Evolutionary conservation across 2,329 filamentous ascomycete species (phyloP).

Genomic region (Akanthomyces lecanii): DNA sequence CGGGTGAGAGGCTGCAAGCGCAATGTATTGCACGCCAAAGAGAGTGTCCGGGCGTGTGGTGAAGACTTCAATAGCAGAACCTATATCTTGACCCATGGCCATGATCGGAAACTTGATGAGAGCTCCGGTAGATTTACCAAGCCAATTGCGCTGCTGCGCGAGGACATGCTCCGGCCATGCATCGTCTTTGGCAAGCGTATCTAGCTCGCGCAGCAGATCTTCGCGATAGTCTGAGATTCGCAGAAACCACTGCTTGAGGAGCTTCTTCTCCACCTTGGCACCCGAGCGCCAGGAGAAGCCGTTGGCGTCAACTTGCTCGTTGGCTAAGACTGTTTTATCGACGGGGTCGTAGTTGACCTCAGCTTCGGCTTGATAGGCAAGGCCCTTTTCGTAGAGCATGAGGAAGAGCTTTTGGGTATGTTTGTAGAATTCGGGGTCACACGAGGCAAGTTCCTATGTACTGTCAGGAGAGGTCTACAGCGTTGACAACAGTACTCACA

Average conservation of each 20-base stretch:
- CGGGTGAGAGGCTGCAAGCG: slow-evolving; percentile 69
- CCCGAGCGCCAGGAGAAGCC: slow-evolving; percentile 85
- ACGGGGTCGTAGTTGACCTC: slow-evolving; percentile 88
- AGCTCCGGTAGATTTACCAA: slow-evolving; percentile 73
- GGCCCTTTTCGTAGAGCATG: slow-evolving; percentile 65
- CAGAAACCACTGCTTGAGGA: slow-evolving; percentile 86
- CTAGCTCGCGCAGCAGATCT: slow-evolving; percentile 65
- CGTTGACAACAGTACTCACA: slow-evolving; percentile 47
- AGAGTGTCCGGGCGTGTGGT: slow-evolving; percentile 83
- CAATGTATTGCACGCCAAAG: slow-evolving; percentile 82
- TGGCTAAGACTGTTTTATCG: slow-evolving; percentile 84
- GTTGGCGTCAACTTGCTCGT: slow-evolving; percentile 87
- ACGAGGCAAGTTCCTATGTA: slow-evolving; percentile 73
- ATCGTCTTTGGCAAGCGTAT: slow-evolving; percentile 56
- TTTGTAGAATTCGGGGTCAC: slow-evolving; percentile 80
- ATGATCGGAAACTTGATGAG: slow-evolving; percentile 65
- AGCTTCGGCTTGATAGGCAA: slow-evolving; percentile 80
- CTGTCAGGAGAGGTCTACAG: neutral
- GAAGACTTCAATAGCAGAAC: slow-evolving; percentile 63
- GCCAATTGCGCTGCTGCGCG: slow-evolving; percentile 82
- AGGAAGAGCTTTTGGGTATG: slow-evolving; percentile 86
- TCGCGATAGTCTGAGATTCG: slow-evolving; percentile 77
- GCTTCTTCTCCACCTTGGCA: slow-evolving; percentile 73
- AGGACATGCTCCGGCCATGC: slow-evolving; percentile 81
- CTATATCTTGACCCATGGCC: slow-evolving; percentile 36